phyloP scores from a whole-genome alignment of 75 land plant species.

The Pseudotsuga menziesii region DNA sequence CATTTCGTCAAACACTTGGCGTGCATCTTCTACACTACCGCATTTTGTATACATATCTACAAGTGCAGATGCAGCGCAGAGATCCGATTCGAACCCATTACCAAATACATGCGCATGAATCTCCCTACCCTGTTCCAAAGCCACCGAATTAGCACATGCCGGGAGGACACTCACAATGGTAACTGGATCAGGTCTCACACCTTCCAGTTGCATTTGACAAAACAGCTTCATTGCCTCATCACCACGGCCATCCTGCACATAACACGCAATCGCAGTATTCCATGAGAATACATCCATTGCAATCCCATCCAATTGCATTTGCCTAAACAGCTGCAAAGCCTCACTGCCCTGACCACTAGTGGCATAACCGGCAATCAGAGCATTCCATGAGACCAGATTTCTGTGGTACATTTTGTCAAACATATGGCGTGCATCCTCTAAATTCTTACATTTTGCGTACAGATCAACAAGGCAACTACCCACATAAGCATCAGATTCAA shows the following conservation, averaged over 20 bases:
- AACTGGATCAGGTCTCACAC: slow-evolving; percentile 14
- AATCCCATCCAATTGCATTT: slow-evolving; percentile 7
- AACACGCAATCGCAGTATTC: slow-evolving; percentile 48
- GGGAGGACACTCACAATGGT: slow-evolving; percentile 15
- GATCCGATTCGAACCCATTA: slow-evolving; percentile 11
- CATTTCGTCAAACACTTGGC: slow-evolving; percentile 18
- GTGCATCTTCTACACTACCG: slow-evolving; percentile 25
- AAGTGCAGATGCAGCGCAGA: slow-evolving; percentile 28
- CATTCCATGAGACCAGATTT: slow-evolving; percentile 51
- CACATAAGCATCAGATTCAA: slow-evolving; percentile 33
- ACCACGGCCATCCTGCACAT: neutral
- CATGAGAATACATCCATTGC: slow-evolving; percentile 40
- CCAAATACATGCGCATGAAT: slow-evolving; percentile 21
- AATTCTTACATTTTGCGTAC: slow-evolving; percentile 61
- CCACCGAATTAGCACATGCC: slow-evolving; percentile 16
- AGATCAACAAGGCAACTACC: slow-evolving; percentile 45
- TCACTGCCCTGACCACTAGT: slow-evolving; percentile 33
- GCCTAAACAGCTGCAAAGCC: slow-evolving; percentile 36
- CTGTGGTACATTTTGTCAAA: slow-evolving; percentile 30
- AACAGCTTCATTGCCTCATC: slow-evolving; percentile 18
- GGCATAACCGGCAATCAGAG: slow-evolving; percentile 49
- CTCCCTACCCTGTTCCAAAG: slow-evolving; percentile 11
- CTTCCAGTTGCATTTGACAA: slow-evolving; percentile 13
- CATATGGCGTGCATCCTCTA: slow-evolving; percentile 36
- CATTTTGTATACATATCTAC: slow-evolving; percentile 33